Evolutionary conservation across 164 flowering plant species (phyloP).

Genomic region (Tetrastigma voinierianum): DNA sequence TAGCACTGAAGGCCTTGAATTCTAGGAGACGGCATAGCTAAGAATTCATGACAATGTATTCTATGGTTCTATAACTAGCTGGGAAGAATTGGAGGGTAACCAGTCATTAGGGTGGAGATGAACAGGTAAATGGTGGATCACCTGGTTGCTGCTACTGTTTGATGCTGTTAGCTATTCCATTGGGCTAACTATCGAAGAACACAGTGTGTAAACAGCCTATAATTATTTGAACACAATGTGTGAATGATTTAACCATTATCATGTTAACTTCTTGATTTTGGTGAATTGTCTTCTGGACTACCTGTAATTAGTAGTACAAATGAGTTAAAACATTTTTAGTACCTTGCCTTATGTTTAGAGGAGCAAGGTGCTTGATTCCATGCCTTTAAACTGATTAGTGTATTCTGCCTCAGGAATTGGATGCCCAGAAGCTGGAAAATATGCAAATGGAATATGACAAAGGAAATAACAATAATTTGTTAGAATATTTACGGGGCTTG

Average conservation of each 20-base stretch:
- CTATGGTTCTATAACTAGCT: neutral
- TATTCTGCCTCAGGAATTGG: slow-evolving; percentile 55
- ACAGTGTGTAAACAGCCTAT: neutral
- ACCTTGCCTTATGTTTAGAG: neutral
- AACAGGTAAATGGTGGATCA: neutral
- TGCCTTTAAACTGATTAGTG: slow-evolving; percentile 8
- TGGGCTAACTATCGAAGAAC: neutral
- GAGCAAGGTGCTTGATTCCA: neutral
- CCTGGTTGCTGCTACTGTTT: neutral
- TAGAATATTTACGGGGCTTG: slow-evolving; percentile 72
- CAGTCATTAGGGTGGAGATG: neutral
- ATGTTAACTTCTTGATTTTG: neutral
- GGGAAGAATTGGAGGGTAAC: neutral
- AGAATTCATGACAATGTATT: too few relatives aligned
- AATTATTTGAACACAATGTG: neutral
- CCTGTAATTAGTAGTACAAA: neutral
- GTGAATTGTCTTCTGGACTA: neutral
- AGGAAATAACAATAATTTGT: slow-evolving; percentile 54
- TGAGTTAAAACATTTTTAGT: neutral
- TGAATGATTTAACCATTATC: neutral
- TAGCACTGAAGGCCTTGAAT: too few relatives aligned
- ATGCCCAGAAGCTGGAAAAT: slow-evolving; percentile 51
- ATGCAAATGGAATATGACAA: slow-evolving; percentile 36
- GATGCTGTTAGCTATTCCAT: slow-evolving; percentile 1
- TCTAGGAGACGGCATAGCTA: too few relatives aligned